Evolutionary conservation across 2,329 filamentous ascomycete species (phyloP).

Genomic region (Arthrobotrys conoides): DNA sequence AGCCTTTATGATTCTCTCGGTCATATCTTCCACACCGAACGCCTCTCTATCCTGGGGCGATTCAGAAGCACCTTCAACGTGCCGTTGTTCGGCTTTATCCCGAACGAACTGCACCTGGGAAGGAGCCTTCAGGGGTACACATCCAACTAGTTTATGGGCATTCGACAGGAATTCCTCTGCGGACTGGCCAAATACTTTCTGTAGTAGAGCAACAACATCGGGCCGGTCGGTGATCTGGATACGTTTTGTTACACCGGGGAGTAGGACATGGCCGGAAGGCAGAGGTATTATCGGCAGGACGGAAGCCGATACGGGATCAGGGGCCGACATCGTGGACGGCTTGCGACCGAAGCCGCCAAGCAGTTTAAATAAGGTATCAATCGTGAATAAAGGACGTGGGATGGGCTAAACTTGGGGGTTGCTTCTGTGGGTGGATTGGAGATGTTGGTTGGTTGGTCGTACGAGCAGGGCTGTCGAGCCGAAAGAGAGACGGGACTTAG

Average conservation of each 20-base stretch:
- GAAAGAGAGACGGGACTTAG: no score
- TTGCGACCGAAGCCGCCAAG: conserved; percentile 53
- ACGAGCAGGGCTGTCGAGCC: not conserved
- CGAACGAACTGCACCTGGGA: conserved; percentile 48
- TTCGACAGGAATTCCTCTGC: conserved; percentile 54
- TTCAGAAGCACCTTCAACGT: conserved; percentile 50
- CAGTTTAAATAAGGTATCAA: conserved; percentile 56
- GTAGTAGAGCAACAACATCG: conserved; percentile 46
- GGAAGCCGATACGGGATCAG: conserved; percentile 36
- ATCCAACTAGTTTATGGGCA: conserved; percentile 47
- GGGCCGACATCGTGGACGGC: conserved; percentile 36
- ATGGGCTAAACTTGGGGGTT: not conserved
- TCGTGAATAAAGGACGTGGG: conserved; percentile 16
- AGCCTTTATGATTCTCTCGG: conserved; percentile 53
- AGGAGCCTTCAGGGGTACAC: conserved; percentile 46
- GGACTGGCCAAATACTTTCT: conserved; percentile 44
- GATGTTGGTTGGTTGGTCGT: not conserved
- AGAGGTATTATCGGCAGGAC: conserved; percentile 55
- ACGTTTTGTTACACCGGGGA: conserved; percentile 49
- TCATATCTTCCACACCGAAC: conserved; percentile 48
- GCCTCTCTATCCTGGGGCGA: conserved; percentile 47
- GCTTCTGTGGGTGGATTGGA: not conserved
- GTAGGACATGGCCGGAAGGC: conserved; percentile 50
- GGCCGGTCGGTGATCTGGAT: conserved; percentile 57
- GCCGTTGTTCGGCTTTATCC: conserved; percentile 37